These are phyloP conservation scores for Aspergillus piperis DNA, from an alignment of 2,329 filamentous ascomycete genomes.

Conservation along the genomic window DNA sequence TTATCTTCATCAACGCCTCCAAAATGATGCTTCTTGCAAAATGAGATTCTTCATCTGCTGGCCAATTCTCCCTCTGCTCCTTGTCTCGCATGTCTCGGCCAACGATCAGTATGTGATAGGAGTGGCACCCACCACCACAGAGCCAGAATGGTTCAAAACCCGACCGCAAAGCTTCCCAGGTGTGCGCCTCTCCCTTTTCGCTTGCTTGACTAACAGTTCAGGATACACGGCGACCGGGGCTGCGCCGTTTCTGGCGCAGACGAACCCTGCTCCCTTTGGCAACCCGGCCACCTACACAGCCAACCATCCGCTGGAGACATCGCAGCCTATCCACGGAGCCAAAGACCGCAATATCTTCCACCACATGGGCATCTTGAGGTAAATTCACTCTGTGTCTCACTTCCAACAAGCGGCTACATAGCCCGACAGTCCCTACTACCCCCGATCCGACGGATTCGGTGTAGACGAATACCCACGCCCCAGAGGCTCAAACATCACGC, in stretches of 20 bases:
- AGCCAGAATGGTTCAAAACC: constrained; percentile 1
- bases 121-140: background rate
- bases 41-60: background rate
- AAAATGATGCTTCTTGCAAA: background rate
- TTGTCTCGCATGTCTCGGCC: background rate
- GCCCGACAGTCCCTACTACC: constrained; percentile 63
- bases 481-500: constrained; percentile 65
- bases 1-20: background rate
- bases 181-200: background rate
- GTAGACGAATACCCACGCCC: constrained; percentile 71
- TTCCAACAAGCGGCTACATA: background rate
- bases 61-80: background rate
- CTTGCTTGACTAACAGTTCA: background rate
- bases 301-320: constrained; percentile 70
- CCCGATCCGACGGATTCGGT: constrained; percentile 66
- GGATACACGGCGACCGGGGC: constrained; percentile 58
- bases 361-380: constrained; percentile 65
- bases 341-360: constrained; percentile 68
- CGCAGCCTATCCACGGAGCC: constrained; percentile 64
- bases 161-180: background rate
- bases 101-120: background rate
- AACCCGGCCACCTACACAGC: constrained; percentile 63
- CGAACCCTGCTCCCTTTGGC: constrained; percentile 64
- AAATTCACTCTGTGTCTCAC: background rate
- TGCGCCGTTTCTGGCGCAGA: constrained; percentile 71